Conservation (phyloP, 768 basidiomycete species). For the Floccularia luteovirens region DNA sequence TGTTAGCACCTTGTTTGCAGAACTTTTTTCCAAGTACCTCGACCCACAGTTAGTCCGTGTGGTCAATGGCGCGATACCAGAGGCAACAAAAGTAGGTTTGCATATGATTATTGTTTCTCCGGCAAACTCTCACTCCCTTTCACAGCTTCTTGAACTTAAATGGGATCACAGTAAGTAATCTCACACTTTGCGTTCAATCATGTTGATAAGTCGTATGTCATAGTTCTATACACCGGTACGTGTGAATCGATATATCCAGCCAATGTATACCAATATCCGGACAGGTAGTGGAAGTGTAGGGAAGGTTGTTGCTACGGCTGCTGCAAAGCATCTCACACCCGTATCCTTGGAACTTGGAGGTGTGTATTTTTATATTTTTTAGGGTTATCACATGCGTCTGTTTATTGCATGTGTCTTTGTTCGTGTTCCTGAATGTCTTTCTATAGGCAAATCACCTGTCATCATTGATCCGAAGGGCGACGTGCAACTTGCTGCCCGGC, state of each 20-base stretch:
- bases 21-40: slow-evolving; percentile 70
- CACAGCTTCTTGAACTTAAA: slow-evolving; percentile 60
- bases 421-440: not conserved
- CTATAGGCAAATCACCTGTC: slow-evolving; percentile 61
- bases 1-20: slow-evolving; percentile 47
- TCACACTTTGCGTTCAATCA: not conserved
- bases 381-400: not conserved
- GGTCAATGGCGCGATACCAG: slow-evolving; percentile 59
- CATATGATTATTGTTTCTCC: no score
- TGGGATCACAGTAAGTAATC: slow-evolving; percentile 46
- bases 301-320: slow-evolving; percentile 61
- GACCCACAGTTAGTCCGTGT: slow-evolving; percentile 60
- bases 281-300: slow-evolving; percentile 54
- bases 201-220: not conserved
- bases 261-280: no score
- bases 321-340: slow-evolving; percentile 71
- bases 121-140: no score
- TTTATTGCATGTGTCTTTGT: not conserved
- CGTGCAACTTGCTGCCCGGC: slow-evolving; percentile 52
- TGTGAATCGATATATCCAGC: no score
- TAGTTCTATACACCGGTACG: slow-evolving; percentile 61
- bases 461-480: slow-evolving; percentile 67
- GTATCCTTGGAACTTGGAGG: slow-evolving; percentile 39
- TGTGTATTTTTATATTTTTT: slow-evolving; percentile 10
- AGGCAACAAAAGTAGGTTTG: slow-evolving; percentile 43